phyloP scores from a whole-genome alignment of 23 red algal genomes.

The Gracilaria gracilis region DNA sequence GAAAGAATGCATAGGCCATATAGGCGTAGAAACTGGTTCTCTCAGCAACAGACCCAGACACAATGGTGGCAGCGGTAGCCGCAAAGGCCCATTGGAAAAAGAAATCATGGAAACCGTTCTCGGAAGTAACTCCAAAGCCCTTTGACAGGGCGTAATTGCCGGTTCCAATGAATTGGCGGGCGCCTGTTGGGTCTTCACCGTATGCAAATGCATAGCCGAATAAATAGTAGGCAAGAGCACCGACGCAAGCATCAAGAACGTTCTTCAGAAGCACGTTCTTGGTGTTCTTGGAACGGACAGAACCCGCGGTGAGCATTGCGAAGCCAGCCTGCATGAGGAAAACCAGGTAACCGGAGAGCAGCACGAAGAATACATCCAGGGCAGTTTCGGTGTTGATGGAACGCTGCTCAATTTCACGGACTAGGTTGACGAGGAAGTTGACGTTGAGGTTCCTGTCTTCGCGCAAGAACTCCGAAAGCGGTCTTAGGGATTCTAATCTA shows the following conservation, averaged over 20 bases:
- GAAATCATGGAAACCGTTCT: conserved; percentile 56
- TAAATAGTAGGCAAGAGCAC: conserved; percentile 87
- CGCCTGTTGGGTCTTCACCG: conserved; percentile 23
- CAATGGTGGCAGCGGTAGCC: conserved; percentile 95
- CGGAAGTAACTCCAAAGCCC: conserved; percentile 34
- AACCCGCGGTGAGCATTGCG: conserved; percentile 93
- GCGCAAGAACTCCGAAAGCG: background rate
- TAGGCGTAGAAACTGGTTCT: conserved; percentile 88
- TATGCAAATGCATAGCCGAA: conserved; percentile 98
- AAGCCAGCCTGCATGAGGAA: conserved; percentile 97
- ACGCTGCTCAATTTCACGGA: background rate
- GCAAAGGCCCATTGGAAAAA: conserved; percentile 95
- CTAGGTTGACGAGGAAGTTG: background rate
- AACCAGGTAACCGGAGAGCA: conserved; percentile 88
- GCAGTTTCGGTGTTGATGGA: background rate
- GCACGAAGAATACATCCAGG: conserved; percentile 70
- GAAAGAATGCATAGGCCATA: conserved; percentile 85
- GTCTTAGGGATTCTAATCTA: background rate
- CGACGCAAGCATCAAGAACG: conserved; percentile 85
- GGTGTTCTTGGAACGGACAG: conserved; percentile 93
- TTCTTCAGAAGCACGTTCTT: conserved; percentile 89
- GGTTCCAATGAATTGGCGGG: conserved; percentile 76
- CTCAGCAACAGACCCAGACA: conserved; percentile 89
- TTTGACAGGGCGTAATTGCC: conserved; percentile 79
- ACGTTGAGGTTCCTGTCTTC: background rate